Conservation (phyloP, 371 early-diverging fungal genomes). For the Mucor mucedo region DNA sequence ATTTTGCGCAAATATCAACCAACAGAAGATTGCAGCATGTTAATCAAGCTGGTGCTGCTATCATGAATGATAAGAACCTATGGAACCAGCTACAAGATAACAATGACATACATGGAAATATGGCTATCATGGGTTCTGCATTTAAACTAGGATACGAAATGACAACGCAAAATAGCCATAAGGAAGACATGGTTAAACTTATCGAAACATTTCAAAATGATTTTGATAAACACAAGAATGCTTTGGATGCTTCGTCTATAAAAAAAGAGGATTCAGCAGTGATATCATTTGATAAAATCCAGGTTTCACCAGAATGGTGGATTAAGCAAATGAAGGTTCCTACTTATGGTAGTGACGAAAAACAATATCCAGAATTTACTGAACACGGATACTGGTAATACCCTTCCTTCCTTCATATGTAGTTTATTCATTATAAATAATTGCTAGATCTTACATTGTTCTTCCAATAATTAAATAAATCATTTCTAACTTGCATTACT, state of each 20-base stretch:
- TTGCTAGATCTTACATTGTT: conserved; percentile 5
- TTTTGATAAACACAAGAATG: conserved; percentile 15
- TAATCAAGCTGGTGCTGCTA: conserved; percentile 31
- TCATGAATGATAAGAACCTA: conserved; percentile 20
- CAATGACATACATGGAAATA: neutral
- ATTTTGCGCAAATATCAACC: conserved; percentile 28
- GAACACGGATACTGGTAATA: conserved; percentile 17
- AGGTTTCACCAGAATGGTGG: conserved; percentile 38
- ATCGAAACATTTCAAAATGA: conserved; percentile 14
- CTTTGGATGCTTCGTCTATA: neutral
- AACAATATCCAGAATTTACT: conserved; percentile 6
- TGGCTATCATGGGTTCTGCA: conserved; percentile 18
- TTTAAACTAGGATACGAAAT: conserved; percentile 20
- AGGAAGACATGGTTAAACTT: conserved; percentile 4
- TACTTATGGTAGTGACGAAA: conserved; percentile 3
- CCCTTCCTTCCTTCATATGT: neutral
- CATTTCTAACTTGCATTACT: conserved; percentile 5
- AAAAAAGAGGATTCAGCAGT: conserved; percentile 8
- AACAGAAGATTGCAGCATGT: conserved; percentile 23
- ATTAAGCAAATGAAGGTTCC: conserved; percentile 29
- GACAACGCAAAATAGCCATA: neutral
- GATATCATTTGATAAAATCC: conserved; percentile 21
- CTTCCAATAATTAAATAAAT: conserved; percentile 17
- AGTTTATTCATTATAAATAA: conserved; percentile 3
- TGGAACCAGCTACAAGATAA: neutral